Conservation (phyloP, 768 basidiomycete species). For the Tephrocybe sp. region DNA sequence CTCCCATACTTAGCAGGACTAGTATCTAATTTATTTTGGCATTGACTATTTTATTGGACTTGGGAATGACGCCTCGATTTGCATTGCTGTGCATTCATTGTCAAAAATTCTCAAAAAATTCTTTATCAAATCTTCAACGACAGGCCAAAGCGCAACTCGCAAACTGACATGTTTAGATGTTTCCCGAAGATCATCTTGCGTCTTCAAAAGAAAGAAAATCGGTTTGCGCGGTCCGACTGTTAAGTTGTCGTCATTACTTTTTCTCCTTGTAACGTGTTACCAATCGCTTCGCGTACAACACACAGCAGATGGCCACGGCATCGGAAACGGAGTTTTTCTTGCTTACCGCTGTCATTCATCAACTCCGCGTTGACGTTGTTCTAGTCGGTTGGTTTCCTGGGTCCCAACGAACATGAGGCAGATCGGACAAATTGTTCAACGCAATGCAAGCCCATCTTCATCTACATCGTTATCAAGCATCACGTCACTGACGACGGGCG, state of each 20-base stretch:
- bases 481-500: conserved; percentile 22
- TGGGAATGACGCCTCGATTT: too few relatives aligned
- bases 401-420: conserved; percentile 8
- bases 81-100: too few relatives aligned
- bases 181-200: conserved; percentile 8
- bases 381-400: neutral
- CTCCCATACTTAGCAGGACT: neutral
- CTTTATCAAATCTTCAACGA: neutral
- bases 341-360: conserved; percentile 6
- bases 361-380: conserved; percentile 10
- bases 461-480: conserved; percentile 19
- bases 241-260: conserved; percentile 10
- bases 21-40: conserved; percentile 4
- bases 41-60: neutral
- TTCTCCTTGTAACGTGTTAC: conserved; percentile 15
- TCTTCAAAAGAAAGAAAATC: conserved; percentile 2
- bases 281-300: conserved; percentile 5
- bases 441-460: conserved; percentile 7
- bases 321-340: conserved; percentile 7
- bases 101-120: too few relatives aligned
- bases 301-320: neutral
- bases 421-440: conserved; percentile 8
- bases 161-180: conserved; percentile 11
- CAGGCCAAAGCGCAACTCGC: conserved; percentile 10
- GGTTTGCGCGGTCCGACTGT: conserved; percentile 14